A percentile compares a stretch with the other conserved stretches of the same genome.
Conservation (phyloP, 768 basidiomycete genomes). For the Trametes punicea region DNA sequence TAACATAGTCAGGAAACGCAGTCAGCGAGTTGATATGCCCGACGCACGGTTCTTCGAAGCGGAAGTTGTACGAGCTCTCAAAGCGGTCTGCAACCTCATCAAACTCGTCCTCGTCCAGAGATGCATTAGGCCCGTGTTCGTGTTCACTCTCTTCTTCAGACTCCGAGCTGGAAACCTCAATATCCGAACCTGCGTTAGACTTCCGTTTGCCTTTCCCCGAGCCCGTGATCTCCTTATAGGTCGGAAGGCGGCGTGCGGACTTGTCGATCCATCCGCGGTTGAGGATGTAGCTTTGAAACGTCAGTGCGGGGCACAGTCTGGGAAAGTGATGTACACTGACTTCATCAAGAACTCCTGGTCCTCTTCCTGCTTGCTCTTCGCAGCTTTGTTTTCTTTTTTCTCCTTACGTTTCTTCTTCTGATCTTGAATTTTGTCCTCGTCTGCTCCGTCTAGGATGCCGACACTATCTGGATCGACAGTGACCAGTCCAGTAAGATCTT, state of each 20-base stretch:
- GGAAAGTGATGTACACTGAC: slow-evolving; percentile 43
- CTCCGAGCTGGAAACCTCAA: slow-evolving; percentile 20
- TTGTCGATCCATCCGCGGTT: slow-evolving; percentile 98
- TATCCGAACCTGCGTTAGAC: slow-evolving; percentile 17
- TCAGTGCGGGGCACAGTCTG: neutral
- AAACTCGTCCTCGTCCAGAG: slow-evolving; percentile 68
- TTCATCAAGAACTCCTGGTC: slow-evolving; percentile 90
- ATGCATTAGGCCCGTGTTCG: slow-evolving; percentile 31
- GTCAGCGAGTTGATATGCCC: neutral
- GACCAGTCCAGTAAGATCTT: slow-evolving; percentile 66
- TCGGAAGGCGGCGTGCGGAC: slow-evolving; percentile 69
- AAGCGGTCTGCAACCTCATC: slow-evolving; percentile 90
- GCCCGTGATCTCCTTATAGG: slow-evolving; percentile 74
- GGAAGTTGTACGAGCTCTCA: slow-evolving; percentile 96
- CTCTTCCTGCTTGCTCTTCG: slow-evolving; percentile 48
- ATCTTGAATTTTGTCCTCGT: slow-evolving; percentile 28
- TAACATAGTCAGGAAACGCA: slow-evolving; percentile 9
- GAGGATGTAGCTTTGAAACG: slow-evolving; percentile 74
- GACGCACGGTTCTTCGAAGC: slow-evolving; percentile 93
- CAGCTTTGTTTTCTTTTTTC: slow-evolving; percentile 23
- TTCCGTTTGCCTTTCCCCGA: slow-evolving; percentile 27
- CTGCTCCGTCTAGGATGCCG: slow-evolving; percentile 22
- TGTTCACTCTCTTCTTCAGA: slow-evolving; percentile 12
- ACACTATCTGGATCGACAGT: slow-evolving; percentile 41
- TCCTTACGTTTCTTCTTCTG: slow-evolving; percentile 28